Percentiles rank a stretch among this genome's conserved stretches.
These are phyloP conservation scores for Mortierella sp. DNA, from an alignment of 371 early-diverging fungal genomes.

Conservation along the genomic window DNA sequence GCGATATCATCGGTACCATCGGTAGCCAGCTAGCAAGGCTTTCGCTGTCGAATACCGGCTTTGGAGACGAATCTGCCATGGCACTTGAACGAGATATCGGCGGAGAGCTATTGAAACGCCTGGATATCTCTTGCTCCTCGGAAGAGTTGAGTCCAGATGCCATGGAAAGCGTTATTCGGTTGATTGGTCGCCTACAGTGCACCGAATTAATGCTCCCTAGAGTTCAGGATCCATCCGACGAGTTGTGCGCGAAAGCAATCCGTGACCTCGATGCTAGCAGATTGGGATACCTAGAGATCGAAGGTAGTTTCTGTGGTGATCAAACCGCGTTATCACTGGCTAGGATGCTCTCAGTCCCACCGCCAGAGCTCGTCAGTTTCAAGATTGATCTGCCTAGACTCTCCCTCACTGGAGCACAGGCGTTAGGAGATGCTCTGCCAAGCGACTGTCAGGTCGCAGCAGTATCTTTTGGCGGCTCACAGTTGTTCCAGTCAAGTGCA, in stretches of 20 bases:
- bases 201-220: constrained; percentile 37
- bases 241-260: constrained; percentile 21
- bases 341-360: constrained; percentile 19
- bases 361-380: constrained; percentile 12
- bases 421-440: constrained; percentile 15
- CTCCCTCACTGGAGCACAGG: constrained; percentile 31
- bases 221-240: constrained; percentile 17
- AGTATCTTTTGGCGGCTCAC: constrained; percentile 32
- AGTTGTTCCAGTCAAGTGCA: constrained; percentile 11
- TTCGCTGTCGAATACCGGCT: constrained; percentile 22
- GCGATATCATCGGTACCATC: constrained; percentile 32
- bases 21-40: constrained; percentile 34
- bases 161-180: constrained; percentile 26
- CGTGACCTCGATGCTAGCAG: constrained; percentile 12
- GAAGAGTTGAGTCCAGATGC: constrained; percentile 24
- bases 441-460: constrained; percentile 19
- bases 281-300: constrained; percentile 29
- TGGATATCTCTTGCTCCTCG: constrained; percentile 33
- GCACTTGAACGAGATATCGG: constrained; percentile 35
- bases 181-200: constrained; percentile 24
- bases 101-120: constrained; percentile 13
- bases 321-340: constrained; percentile 35
- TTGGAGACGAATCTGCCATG: constrained; percentile 42
- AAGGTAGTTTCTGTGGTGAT: constrained; percentile 38
- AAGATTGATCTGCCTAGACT: constrained; percentile 25